Evolutionary conservation across 2,329 filamentous ascomycete genomes (phyloP), one percentile per base, ranked within the genome.

Genomic region (Teratosphaeria zuluensis): DNA sequence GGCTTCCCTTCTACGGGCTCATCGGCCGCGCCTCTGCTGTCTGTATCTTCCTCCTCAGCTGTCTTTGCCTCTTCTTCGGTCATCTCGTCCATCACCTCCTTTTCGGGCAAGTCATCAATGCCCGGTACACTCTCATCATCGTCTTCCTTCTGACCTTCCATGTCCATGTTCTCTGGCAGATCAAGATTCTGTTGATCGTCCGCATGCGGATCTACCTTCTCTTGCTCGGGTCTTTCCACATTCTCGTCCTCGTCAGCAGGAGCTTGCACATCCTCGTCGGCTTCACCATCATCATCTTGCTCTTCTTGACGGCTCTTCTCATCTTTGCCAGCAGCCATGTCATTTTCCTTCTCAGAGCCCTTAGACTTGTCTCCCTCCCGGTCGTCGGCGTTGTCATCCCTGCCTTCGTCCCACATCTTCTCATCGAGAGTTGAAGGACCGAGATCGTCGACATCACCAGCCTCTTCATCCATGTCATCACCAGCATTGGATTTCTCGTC

Each of bases 391-490:
- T 92, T 85, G 52, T 92, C 82, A 54, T 87, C 81, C 51, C 90
- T 86, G 42, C 77, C 85, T 46, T 91, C 92, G 73, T 99, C 92
- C 94, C 94, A 99, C 83, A 97, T 91, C 79, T 97, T 99, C 76
- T 99, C 95, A 70, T 99, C 95, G 1, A 97, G 88, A 21, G 92
- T 89, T 16, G 85, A 88, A 12, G 90, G 87, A 66, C 96, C 92
- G 51, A 96, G 79, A 67, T 95, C 90, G 75, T 96, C 90, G 11
- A 97, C 91, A 67, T 91, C 88, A 1, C 92, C 94, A 4, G 88
- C 83, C 73, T 97, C 90, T 67, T 78, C 76, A 9, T 90, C 87
- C n/a, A 87, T 78, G 33, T 85, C 82, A 51, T 88, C 81, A 33
- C 84, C 82, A 16, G 88, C 81, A 33, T 84, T 83, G 19, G 84